phyloP scores from a whole-genome alignment of 768 basidiomycete species.

The Termitomyces sp. region DNA sequence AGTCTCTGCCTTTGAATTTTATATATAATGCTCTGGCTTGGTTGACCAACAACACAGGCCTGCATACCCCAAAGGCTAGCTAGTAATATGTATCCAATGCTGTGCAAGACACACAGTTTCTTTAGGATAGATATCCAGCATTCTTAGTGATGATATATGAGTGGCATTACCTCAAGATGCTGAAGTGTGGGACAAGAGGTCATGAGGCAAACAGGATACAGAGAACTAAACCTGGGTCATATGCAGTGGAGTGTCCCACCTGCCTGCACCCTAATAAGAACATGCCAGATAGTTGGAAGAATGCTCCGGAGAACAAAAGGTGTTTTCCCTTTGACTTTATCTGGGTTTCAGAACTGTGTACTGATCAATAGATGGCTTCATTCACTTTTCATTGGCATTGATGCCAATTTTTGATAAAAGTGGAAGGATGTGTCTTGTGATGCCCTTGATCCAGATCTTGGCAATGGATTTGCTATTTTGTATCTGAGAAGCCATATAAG shows the following conservation, averaged over 20 bases:
- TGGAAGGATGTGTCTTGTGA: not conserved
- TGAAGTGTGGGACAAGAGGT: slow-evolving; percentile 13
- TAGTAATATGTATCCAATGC: too few species aligned
- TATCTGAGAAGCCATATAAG: not conserved
- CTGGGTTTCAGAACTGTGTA: too few species aligned
- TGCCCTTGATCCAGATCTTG: not conserved
- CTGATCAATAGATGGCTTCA: slow-evolving; percentile 19
- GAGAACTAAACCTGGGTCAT: slow-evolving; percentile 16
- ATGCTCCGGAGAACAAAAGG: slow-evolving; percentile 11
- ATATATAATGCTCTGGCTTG: too few species aligned
- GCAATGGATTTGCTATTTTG: not conserved
- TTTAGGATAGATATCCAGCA: not conserved
- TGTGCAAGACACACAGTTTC: too few species aligned
- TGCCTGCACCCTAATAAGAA: slow-evolving; percentile 26
- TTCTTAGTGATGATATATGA: not conserved
- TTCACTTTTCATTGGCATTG: slow-evolving; percentile 15
- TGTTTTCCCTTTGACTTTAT: not conserved
- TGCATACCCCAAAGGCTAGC: too few species aligned
- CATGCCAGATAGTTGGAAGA: slow-evolving; percentile 20
- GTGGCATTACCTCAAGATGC: slow-evolving; percentile 15
- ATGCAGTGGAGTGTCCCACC: slow-evolving; percentile 5
- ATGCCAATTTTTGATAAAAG: not conserved
- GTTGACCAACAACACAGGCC: too few species aligned
- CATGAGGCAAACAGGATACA: slow-evolving; percentile 13
- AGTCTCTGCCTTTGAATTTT: not conserved